Conservation (phyloP, 495 filamentous ascomycete genomes). For the Xylaria venustula region DNA sequence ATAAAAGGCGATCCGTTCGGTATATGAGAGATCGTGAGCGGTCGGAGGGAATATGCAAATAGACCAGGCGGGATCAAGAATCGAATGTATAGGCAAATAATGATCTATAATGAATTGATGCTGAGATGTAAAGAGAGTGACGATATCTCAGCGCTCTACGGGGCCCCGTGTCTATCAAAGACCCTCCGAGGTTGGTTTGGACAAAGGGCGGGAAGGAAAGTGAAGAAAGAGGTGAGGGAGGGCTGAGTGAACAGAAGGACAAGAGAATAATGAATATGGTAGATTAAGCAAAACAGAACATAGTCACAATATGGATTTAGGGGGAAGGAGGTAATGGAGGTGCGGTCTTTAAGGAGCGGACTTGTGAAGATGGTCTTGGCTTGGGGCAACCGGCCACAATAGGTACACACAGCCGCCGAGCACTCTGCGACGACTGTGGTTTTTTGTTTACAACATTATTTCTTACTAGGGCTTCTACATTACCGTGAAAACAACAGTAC, state of each 20-base stretch:
- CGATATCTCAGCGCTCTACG: slow-evolving; percentile 1
- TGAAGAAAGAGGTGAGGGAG: neutral
- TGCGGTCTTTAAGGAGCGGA: slow-evolving; percentile 6
- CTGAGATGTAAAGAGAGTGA: neutral
- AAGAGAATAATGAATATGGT: slow-evolving; percentile 4
- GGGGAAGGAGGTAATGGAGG: neutral
- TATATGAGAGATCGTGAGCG: neutral
- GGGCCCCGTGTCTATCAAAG: slow-evolving; percentile 10
- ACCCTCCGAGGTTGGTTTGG: slow-evolving; percentile 6
- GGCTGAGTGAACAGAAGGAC: neutral
- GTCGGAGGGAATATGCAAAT: neutral
- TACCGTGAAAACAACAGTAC: too few species aligned
- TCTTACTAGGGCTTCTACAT: too few species aligned
- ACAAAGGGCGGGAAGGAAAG: slow-evolving; percentile 11
- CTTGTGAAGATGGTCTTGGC: neutral
- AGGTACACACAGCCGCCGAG: neutral
- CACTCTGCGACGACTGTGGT: slow-evolving; percentile 1
- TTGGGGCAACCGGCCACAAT: neutral
- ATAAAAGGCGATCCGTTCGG: neutral
- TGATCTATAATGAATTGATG: neutral
- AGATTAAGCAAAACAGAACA: slow-evolving; percentile 2
- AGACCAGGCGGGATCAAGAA: slow-evolving; percentile 2
- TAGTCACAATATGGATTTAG: neutral
- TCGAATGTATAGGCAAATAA: neutral
- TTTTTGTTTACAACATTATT: neutral